Base-by-base conservation (phyloP, 75 land plant species). In the Chamaecyparis obtusa region DNA sequence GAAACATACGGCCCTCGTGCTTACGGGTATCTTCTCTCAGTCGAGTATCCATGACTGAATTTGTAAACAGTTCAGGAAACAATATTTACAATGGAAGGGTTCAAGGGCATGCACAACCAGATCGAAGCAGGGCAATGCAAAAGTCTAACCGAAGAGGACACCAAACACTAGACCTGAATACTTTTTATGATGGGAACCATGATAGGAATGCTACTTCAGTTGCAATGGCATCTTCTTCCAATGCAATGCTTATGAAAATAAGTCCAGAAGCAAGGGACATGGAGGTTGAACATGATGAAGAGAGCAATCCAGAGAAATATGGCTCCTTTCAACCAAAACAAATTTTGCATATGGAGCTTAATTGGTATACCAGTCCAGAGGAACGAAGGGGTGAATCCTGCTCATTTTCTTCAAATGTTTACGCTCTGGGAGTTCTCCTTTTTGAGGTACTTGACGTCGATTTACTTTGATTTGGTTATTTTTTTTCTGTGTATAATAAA, bases 361-460 rank as follows among this genome's bases (percentile, higher is more conserved):
- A 71, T 54, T 98, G 99, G 99, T 98, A 98, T 83, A 93, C 94
- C 3, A 96, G 97, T 90, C 99, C 99, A 2, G 99, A 98, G 88
- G 98, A 96, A 87, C 90, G 87, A 71, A 82, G 87, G 17, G 94
- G 94, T 13, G 87, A 46, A 67, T 86, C 93, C 0, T 81, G 91
- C 49, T 89, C 92, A n/a, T 94, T 94, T 89, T 90, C 97, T 67
- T 95, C 99, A 30, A 96, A 98, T 85, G 88, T 98, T 46, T 98
- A 96, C 87, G 88, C 93, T 27, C 83, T 98, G 77, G 99, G 99
- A 11, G 95, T 98, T 84, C 95, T 98, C 30, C 90, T 98, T 11
- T 96, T 98, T 86, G 99, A 98, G 98, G 99, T 96, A 76, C 36
- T 86, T 74, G 76, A 39, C 55, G 21, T 32, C 49, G 35, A 30